Base-by-base conservation (phyloP, 2,329 filamentous ascomycete genomes). In the Botrytis paeoniae region DNA sequence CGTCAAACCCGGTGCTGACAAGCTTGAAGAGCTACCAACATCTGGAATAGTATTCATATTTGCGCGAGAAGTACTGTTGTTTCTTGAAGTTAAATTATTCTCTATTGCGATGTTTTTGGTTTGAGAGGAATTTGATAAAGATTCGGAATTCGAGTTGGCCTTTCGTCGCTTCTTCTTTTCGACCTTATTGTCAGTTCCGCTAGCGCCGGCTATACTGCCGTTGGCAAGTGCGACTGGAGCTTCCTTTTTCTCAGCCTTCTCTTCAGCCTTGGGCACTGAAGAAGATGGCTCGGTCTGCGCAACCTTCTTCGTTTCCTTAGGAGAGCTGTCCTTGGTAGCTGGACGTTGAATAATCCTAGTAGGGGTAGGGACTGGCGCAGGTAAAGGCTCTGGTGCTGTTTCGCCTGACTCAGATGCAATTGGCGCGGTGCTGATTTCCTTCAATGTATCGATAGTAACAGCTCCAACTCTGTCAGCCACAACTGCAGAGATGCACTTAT, bases 401-500 rank as follows among this genome's bases (percentile, higher is more conserved):
- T 72, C 70, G 41, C 69, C 37, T 25, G 60, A 43, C 43, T 69
- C 65, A 12, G 68, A 62, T 57, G 68, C 51, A n/a, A 77, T 76
- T 25, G 75, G 72, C 20, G 69, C 69, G n/a, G 75, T 57, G 57
- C 73, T 37, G 41, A 84, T 82, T 61, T 88, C 86, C 79, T 86
- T 88, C 37, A 83, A 57, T 75, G 93, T 91, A 48, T 89, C 87
- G 69, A 97, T 91, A 59, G 89, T 89, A 73, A 97, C 93, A 41
- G 92, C 84, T 14, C 93, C 93, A 71, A 89, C 87, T 70, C 91
- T 86, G 62, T 93, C 86, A 3, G 93, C 95, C 81, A 97, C 91
- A 57, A 96, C 89, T 0, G 92, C 87, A 71, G 91, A 85, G 57
- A 97, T 85, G 70, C 97, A 93, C 85, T 97, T 97, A 83, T 94